Evolutionary conservation across 1,284 basidiomycete species (phyloP).

Genomic region (Ceratobasidium sp.): DNA sequence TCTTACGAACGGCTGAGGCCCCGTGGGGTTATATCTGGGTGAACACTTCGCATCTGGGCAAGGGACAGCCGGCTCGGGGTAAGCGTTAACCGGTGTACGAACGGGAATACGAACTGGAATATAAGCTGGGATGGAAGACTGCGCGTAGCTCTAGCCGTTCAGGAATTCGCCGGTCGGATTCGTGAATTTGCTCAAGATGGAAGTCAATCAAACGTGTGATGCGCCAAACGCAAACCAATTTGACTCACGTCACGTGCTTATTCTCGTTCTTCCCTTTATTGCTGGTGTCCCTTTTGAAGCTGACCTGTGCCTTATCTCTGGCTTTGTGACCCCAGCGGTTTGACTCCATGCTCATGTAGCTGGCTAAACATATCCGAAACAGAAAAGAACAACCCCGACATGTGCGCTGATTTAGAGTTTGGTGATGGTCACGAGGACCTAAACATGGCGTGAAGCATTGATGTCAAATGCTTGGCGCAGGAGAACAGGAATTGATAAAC

Average conservation of each 20-base stretch:
- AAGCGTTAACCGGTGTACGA: conserved; percentile 6
- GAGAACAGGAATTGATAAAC: too few relatives aligned
- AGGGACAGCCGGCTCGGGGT: not conserved
- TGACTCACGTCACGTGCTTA: conserved; percentile 11
- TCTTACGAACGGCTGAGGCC: not conserved
- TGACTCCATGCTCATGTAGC: too few relatives aligned
- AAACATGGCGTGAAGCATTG: too few relatives aligned
- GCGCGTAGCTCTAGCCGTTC: not conserved
- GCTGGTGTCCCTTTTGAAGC: too few relatives aligned
- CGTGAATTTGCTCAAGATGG: not conserved
- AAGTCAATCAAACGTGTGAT: not conserved
- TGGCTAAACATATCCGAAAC: too few relatives aligned
- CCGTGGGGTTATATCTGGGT: not conserved
- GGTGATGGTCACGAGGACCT: too few relatives aligned
- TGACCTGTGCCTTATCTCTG: too few relatives aligned
- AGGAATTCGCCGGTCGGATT: not conserved
- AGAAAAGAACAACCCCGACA: too few relatives aligned
- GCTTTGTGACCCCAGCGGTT: too few relatives aligned
- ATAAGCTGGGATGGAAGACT: not conserved
- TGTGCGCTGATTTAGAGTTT: too few relatives aligned
- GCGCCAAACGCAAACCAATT: not conserved
- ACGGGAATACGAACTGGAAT: conserved; percentile 18
- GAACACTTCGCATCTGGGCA: not conserved
- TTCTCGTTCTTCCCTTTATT: not conserved
- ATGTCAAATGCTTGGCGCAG: too few relatives aligned